Evolutionary conservation across 2,329 filamentous ascomycete species (phyloP).

Genomic region (Botrytis paeoniae): DNA sequence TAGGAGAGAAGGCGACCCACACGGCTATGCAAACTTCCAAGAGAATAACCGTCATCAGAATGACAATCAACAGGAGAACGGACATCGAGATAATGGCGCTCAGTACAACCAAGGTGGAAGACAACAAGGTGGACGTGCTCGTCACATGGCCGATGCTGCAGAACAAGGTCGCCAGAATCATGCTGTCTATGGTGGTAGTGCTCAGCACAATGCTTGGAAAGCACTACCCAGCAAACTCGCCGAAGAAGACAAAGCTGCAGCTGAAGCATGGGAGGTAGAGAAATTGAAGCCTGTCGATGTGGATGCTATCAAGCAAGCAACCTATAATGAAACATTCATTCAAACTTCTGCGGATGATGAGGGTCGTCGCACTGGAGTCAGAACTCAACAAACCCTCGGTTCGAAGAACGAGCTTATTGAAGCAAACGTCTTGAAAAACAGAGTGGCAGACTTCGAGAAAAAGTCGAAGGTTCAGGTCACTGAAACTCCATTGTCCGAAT

Average conservation of each 20-base stretch:
- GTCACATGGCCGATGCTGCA: constrained; percentile 7
- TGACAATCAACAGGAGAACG: neutral
- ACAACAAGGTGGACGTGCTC: neutral
- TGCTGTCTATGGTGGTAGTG: constrained; percentile 8
- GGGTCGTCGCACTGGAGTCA: constrained; percentile 29
- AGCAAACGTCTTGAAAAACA: neutral
- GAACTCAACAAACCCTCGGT: constrained; percentile 19
- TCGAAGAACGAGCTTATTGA: constrained; percentile 9
- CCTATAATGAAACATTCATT: constrained; percentile 35
- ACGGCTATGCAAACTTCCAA: neutral
- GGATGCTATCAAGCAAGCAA: constrained; percentile 24
- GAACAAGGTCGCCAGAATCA: constrained; percentile 6
- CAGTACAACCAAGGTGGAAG: neutral
- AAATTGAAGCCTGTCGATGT: constrained; percentile 16
- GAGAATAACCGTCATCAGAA: neutral
- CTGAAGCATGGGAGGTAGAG: constrained; percentile 23
- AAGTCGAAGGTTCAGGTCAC: neutral
- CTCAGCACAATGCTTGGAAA: constrained; percentile 31
- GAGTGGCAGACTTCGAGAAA: neutral
- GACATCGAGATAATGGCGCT: neutral
- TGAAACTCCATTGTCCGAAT: constrained; percentile 4
- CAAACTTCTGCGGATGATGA: constrained; percentile 37
- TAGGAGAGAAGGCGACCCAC: constrained; percentile 7
- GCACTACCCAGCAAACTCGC: constrained; percentile 28
- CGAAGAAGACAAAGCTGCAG: constrained; percentile 31